Evolutionary conservation across 2,329 filamentous ascomycete species (phyloP).

Genomic region (Fusarium siculi): DNA sequence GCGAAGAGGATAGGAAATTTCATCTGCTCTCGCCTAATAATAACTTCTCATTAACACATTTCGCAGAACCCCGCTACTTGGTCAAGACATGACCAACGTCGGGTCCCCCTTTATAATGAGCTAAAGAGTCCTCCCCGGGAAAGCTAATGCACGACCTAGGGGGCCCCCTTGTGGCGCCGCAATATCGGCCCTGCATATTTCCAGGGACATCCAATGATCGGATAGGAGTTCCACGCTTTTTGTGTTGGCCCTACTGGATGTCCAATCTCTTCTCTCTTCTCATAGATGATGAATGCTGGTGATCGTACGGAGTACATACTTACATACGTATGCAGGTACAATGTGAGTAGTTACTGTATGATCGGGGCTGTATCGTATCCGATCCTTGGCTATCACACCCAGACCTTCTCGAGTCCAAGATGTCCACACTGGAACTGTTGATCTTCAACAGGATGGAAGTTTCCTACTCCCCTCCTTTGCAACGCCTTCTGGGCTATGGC

Average conservation of each 20-base stretch:
- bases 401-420: neutral
- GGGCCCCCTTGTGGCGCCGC: constrained; percentile 25
- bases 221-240: constrained; percentile 34
- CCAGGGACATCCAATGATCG: constrained; percentile 24
- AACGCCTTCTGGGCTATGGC: constrained; percentile 5
- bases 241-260: constrained; percentile 13
- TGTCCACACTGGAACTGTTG: constrained; percentile 22
- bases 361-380: constrained; percentile 20
- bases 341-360: neutral
- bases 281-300: constrained; percentile 14
- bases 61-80: neutral
- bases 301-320: constrained; percentile 11
- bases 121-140: constrained; percentile 38
- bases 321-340: neutral
- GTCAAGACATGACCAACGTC: constrained; percentile 1
- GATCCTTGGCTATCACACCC: constrained; percentile 9
- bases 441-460: constrained; percentile 21
- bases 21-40: constrained; percentile 9
- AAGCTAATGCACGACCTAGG: constrained; percentile 32
- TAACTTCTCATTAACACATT: constrained; percentile 21
- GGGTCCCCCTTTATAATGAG: constrained; percentile 8
- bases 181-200: constrained; percentile 35
- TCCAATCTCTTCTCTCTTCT: constrained; percentile 40
- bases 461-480: constrained; percentile 5
- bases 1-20: neutral